phyloP scores from a whole-genome alignment of 768 basidiomycete genomes.

The Ramaria rubella region DNA sequence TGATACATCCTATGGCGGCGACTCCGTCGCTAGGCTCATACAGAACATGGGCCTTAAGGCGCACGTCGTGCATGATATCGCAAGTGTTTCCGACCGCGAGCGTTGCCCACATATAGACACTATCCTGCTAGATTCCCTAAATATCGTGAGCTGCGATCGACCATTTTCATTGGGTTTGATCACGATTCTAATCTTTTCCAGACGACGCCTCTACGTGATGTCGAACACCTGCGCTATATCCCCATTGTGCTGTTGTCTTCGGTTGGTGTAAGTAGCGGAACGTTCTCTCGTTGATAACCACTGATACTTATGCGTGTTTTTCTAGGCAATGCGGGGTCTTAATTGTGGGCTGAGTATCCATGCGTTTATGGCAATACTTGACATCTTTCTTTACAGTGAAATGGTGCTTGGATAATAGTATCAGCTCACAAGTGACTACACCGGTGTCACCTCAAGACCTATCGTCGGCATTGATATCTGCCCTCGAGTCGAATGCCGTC shows the following conservation, averaged over 20 bases:
- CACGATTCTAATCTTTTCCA: conserved; percentile 25
- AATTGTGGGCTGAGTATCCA: conserved; percentile 42
- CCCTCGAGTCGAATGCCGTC: conserved; percentile 91
- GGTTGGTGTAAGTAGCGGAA: conserved; percentile 22
- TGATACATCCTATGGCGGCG: conserved; percentile 73
- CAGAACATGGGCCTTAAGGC: conserved; percentile 73
- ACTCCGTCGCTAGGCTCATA: conserved; percentile 70
- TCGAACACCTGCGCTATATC: conserved; percentile 93
- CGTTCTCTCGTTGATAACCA: background rate
- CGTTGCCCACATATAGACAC: conserved; percentile 87
- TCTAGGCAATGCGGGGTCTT: conserved; percentile 55
- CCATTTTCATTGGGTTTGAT: conserved; percentile 10
- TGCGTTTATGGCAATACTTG: conserved; percentile 10
- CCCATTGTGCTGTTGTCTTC: conserved; percentile 89
- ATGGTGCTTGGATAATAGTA: conserved; percentile 95
- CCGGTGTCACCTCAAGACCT: conserved; percentile 86
- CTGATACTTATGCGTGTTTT: conserved; percentile 2
- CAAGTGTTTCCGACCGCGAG: conserved; percentile 76
- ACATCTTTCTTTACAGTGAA: conserved; percentile 50
- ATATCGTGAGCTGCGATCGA: conserved; percentile 53
- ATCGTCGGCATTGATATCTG: conserved; percentile 85
- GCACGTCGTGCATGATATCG: conserved; percentile 68
- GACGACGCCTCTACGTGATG: conserved; percentile 86
- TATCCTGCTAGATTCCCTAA: conserved; percentile 87
- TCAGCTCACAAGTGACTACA: conserved; percentile 89